A percentile compares a stretch with the other conserved stretches of the same genome.
These are phyloP conservation scores for Amaranthus cruentus DNA, from an alignment of 148 eudicot genomes.

Conservation along the genomic window DNA sequence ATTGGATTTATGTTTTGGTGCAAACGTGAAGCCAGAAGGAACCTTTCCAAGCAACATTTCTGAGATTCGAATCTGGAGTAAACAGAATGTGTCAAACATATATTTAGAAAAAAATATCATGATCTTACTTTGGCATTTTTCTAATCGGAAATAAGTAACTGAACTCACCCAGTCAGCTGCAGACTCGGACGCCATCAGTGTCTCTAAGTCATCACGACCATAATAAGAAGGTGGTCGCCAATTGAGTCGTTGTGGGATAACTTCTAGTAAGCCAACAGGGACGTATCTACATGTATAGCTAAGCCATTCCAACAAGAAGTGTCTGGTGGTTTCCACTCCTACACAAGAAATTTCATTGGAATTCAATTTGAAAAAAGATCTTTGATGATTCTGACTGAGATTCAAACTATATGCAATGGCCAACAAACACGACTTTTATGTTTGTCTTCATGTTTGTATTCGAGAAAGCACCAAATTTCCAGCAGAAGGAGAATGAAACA, in stretches of 20 bases:
- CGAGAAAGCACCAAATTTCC: neutral
- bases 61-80: slow-evolving; percentile 70
- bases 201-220: slow-evolving; percentile 94
- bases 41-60: slow-evolving; percentile 96
- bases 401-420: neutral
- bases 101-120: neutral
- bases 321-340: slow-evolving; percentile 97
- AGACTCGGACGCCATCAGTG: slow-evolving; percentile 95
- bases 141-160: neutral
- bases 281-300: slow-evolving; percentile 80
- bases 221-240: slow-evolving; percentile 87
- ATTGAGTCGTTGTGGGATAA: slow-evolving; percentile 70
- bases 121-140: neutral
- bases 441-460: no score
- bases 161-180: slow-evolving; percentile 92
- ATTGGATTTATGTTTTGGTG: slow-evolving; percentile 97
- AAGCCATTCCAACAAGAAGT: slow-evolving; percentile 93
- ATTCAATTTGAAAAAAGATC: neutral
- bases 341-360: slow-evolving; percentile 17
- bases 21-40: slow-evolving; percentile 69
- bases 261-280: slow-evolving; percentile 87
- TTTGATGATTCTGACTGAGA: neutral
- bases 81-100: neutral
- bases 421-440: neutral
- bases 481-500: neutral